Evolutionary conservation across 768 basidiomycete genomes (phyloP), one percentile per base, ranked within the genome.

Genomic region (Boletus insuetus): DNA sequence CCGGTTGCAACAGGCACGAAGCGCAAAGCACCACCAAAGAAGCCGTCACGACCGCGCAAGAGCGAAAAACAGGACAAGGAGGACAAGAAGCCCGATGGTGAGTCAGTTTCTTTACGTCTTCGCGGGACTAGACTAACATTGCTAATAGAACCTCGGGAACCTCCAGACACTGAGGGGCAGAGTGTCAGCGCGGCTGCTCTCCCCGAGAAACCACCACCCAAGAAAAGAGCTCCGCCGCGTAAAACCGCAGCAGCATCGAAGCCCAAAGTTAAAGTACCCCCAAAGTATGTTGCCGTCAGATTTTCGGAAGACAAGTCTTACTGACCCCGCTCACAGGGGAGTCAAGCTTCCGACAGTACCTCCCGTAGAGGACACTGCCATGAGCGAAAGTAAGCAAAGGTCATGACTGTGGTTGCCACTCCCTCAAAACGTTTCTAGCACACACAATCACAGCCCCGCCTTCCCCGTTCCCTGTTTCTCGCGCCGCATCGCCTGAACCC

Each of bases 371-470:
- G 86, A 86, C 53, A 64, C 71, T 8, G 77, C 74, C 31, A 69
- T 81, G 56, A 88, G 86, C 56, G 87, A 89, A 81, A 80, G 87
- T 86, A 59, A 59, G 69, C 19, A 35, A 67, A 60, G n/a, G 17
- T 35, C 35, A 10, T 41, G 11, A 16, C 26, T 17, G 16, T 44
- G 7, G 24, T 45, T n/a, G 26, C 10, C 41, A 14, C 61, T 24
- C 40, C 40, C 46, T 64, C 44, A 50, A 14, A 24, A 44, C 51
- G 46, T 52, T 50, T 37, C 38, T 58, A 82, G 87, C 80, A 40
- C 83, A 83, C 64, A 79, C 84, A 14, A 82, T 82, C 29, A 89
- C 88, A 16, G 87, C 86, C 3, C 84, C 87, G 3, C 89, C 88
- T 3, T 89, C 88, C 1, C 88, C 88, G 11, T 72, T 81, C 12